Percentiles rank a stretch among this genome's conserved stretches.
Conservation (phyloP, 305 asterid species). For the Fraxinus baroniana region DNA sequence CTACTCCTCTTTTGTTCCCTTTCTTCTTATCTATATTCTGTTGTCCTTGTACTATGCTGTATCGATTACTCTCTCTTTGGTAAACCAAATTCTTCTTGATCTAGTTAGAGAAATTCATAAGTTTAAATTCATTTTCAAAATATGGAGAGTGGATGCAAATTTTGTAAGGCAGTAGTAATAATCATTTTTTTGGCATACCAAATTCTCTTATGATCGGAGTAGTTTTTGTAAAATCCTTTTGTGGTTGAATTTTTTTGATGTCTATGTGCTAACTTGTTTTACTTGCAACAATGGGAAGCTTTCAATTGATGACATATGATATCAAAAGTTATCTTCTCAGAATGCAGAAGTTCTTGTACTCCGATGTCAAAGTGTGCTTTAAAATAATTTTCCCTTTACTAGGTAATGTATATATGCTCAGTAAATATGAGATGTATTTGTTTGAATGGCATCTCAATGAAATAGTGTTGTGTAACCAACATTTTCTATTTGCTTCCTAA, state of each 20-base stretch:
- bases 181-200: not conserved
- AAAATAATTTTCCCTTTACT: not conserved
- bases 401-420: slow-evolving; percentile 10
- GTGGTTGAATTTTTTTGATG: not conserved
- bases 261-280: slow-evolving; percentile 9
- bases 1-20: not conserved
- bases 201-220: not conserved
- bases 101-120: slow-evolving; percentile 5
- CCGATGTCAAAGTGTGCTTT: slow-evolving; percentile 9
- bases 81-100: not conserved
- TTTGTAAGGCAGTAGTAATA: not conserved
- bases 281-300: slow-evolving; percentile 9
- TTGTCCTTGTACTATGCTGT: not conserved
- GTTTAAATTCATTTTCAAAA: slow-evolving; percentile 4
- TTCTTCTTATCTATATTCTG: not conserved
- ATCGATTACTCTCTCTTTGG: slow-evolving; percentile 5
- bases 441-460: not conserved
- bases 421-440: not conserved
- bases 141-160: slow-evolving; percentile 4
- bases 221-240: slow-evolving; percentile 3
- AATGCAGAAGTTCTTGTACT: slow-evolving; percentile 8
- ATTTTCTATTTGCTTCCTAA: slow-evolving; percentile 9
- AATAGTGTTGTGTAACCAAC: slow-evolving; percentile 9
- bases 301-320: slow-evolving; percentile 5
- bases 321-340: slow-evolving; percentile 8